These are phyloP conservation scores for Theileria annulata DNA, from an alignment of 169 alveolate genomes.

Conservation along the genomic window DNA sequence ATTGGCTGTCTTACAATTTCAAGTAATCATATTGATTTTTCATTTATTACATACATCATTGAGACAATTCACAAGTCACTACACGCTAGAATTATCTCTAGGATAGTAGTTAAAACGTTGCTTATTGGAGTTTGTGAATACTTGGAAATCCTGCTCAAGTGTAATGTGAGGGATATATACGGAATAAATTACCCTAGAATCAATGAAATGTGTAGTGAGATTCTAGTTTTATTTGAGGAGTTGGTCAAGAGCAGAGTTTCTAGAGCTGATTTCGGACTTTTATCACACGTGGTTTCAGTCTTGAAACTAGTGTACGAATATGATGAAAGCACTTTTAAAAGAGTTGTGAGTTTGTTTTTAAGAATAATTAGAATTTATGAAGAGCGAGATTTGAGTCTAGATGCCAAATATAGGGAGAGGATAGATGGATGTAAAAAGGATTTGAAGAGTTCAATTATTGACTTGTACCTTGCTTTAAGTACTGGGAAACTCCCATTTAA, in stretches of 20 bases:
- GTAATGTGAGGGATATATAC: background rate
- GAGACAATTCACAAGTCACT: background rate
- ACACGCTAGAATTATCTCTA: background rate
- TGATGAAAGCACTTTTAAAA: background rate
- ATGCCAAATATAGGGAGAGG: background rate
- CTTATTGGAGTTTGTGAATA: background rate
- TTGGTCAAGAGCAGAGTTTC: background rate
- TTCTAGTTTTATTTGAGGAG: background rate
- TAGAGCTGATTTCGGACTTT: background rate
- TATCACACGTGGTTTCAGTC: background rate
- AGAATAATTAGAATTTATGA: background rate
- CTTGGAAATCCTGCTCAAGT: background rate
- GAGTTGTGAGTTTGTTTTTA: background rate
- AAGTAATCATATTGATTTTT: background rate
- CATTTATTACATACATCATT: background rate
- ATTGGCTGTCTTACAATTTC: background rate
- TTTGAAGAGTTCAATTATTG: background rate
- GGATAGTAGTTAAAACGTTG: background rate
- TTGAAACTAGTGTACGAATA: background rate
- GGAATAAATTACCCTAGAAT: background rate
- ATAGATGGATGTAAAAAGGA: constrained; percentile 3
- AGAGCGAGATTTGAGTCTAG: background rate
- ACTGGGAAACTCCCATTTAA: background rate
- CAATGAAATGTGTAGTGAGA: background rate
- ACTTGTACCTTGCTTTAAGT: background rate